Base-by-base conservation (phyloP, 306 rosid genomes). In the Glycine tomentella region DNA sequence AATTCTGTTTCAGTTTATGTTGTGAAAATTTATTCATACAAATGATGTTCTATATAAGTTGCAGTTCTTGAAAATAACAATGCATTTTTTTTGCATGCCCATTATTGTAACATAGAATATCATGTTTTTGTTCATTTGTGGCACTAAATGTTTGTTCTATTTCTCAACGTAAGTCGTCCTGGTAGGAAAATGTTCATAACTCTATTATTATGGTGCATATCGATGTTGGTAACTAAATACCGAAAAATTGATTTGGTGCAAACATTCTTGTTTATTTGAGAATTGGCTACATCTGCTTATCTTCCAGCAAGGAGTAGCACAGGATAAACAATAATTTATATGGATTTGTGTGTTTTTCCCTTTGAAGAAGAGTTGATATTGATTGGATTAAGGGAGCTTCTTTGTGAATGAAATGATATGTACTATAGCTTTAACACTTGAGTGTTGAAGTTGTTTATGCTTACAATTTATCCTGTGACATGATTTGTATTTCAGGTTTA, bases 401-500 rank as follows among this genome's bases (percentile, higher is more conserved):
- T 38, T 59, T 45, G 72, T 79, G 59, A 86, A 59, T 67, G 38
- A 79, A 82, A 75, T 61, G 53, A 14, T 12, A 53, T 83, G 20
- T 7, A n/a, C 25, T 51, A 33, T 69, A 69, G 62, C 61, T 75
- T 75, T 45, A 65, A 25, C 11, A 68, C 51, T 73, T 69, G 64
- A 58, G 52, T 74, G 45, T 25, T 12, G 7, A 8, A 50, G 42
- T 20, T 25, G 52, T 36, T 70, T 79, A 52, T 78, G 77, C 80
- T 69, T 59, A 65, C 58, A 45, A 82, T 64, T 70, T 83, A 56
- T 85, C 42, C 52, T 78, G 77, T 68, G 48, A 50, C 82, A 77
- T 58, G 72, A 80, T 86, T 72, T 90, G 61, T 52, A 57, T 87
- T 90, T 89, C 97, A 96, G 99, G 99, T 76, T 91, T 96, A 78